Evolutionary conservation across 441 rosid species (phyloP), one percentile per base, ranked within the genome.

Genomic region (Hura crepitans): DNA sequence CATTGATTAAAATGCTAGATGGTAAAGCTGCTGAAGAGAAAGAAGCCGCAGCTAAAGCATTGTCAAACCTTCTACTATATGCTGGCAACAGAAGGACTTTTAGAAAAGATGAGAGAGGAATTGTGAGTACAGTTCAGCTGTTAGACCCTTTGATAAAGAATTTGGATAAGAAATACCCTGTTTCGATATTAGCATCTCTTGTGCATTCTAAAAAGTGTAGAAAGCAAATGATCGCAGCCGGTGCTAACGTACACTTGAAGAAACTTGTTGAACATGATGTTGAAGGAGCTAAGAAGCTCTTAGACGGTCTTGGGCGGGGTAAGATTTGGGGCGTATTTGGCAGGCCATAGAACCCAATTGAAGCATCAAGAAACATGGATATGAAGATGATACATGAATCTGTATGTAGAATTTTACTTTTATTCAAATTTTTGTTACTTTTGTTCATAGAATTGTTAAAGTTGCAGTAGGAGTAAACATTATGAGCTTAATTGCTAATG

Each of bases 271-370:
- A 87, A 62, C 80, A 85, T 84, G 88, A 93, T 53, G 80, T 87
- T 31, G 91, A 90, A 66, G 98, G 97, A 13, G 85, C 97, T 62
- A 90, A 87, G 85, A 91, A 84, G 81, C 83, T 93, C 30, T 71
- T 81, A 18, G 91, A 87, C 54, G 76, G 77, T 73, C 89, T 91
- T 30, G 75, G 83, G 30, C 82, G 86, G 17, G 88, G 91, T 62
- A 90, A 85, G 83, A 82, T 89, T 62, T 93, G 96, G 97, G 93
- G 91, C 0, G 90, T 90, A 69, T 88, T 92, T 39, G 66, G 89
- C 46, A 82, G 92, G 69, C 80, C 92, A 3, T 87, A 79, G 68
- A 64, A 18, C 51, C 54, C 49, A 33, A 65, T 59, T 23, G 20
- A 2, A 17, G 30, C 64, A 64, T 27, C 25, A 31, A 43, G 56